phyloP scores from a whole-genome alignment of 129 eudicot genomes.

The Smallanthus sonchifolius region DNA sequence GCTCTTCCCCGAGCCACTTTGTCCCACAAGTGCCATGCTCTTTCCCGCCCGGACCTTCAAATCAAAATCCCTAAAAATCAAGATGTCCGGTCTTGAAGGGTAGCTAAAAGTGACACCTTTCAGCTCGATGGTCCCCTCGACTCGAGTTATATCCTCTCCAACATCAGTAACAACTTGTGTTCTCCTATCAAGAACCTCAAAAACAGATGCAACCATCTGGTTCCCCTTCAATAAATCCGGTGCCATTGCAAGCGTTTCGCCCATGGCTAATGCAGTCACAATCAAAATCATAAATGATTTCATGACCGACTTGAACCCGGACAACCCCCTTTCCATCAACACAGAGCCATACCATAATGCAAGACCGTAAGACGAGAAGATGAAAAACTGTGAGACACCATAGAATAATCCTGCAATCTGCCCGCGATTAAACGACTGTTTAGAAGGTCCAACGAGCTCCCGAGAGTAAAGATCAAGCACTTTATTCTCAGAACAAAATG shows the following conservation, averaged over 20 bases:
- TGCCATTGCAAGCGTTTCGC: constrained; percentile 97
- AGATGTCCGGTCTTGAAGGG: constrained; percentile 85
- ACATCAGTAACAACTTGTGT: constrained; percentile 68
- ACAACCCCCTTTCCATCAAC: constrained; percentile 75
- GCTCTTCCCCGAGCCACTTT: constrained; percentile 98
- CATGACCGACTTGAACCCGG: constrained; percentile 90
- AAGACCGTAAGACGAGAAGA: constrained; percentile 90
- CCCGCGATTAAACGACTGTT: constrained; percentile 80
- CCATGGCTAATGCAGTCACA: constrained; percentile 96
- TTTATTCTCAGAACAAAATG: constrained; percentile 92
- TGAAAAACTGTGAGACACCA: constrained; percentile 92
- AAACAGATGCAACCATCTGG: constrained; percentile 97
- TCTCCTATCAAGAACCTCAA: constrained; percentile 83
- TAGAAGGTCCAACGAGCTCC: constrained; percentile 84
- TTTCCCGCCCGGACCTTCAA: constrained; percentile 71
- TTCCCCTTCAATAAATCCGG: constrained; percentile 93
- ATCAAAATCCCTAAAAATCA: constrained; percentile 74
- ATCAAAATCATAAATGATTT: constrained; percentile 96
- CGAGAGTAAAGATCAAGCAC: constrained; percentile 77
- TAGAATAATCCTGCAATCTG: constrained; percentile 90
- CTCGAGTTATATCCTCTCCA: constrained; percentile 75
- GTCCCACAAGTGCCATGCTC: constrained; percentile 93
- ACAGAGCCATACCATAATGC: constrained; percentile 99
- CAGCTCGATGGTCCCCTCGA: constrained; percentile 84
- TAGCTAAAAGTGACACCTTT: constrained; percentile 80